Base-by-base conservation (phyloP, 1,284 basidiomycete species). In the Moniliella sp. region DNA sequence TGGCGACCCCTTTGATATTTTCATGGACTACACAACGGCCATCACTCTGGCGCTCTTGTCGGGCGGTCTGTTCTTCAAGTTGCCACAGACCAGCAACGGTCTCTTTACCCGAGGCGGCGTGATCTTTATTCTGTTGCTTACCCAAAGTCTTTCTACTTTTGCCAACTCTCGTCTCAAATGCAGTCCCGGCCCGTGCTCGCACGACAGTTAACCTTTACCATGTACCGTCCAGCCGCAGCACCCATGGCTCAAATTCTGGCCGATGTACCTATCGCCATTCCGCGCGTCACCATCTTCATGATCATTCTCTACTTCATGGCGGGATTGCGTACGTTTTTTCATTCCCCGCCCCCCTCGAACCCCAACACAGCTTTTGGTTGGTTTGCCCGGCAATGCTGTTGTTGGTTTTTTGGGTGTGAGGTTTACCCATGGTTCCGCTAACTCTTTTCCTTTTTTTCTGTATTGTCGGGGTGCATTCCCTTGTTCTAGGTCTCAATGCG, bases 161-260 rank as follows among this genome's bases (percentile, higher is more conserved):
- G n/a, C n/a, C n/a, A n/a, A n/a, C n/a, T n/a, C n/a, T n/a, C n/a
- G n/a, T n/a, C n/a, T n/a, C 42, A 48, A 36, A 50, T 52, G 45
- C 26, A 40, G 23, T 40, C 43, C 13, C 39, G 50, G 9, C 48
- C 46, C 1, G 27, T 32, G 13, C 30, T 31, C 12, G 23, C 23
- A 18, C 23, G 69, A 34, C 67, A 69, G 45, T 74, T 72, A n/a
- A 67, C 65, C 26, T 86, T 77, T 57, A 70, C 75, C 38, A 72
- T 84, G 62, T 84, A 80, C 59, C 71, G 78, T 15, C 76, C 80
- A 0, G 69, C 74, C 3, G 76, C 78, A 1, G 65, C 75, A 17
- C 70, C 73, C 0, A 53, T 81, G 12, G 75, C 75, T 3, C 76
- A 55, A 30, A 57, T 65, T 5, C 27, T 63, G 4, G 58, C 64